Percentiles rank a stretch among this genome's conserved stretches.
Conservation (phyloP, 2,329 filamentous ascomycete genomes). For the Zymoseptoria tritici region DNA sequence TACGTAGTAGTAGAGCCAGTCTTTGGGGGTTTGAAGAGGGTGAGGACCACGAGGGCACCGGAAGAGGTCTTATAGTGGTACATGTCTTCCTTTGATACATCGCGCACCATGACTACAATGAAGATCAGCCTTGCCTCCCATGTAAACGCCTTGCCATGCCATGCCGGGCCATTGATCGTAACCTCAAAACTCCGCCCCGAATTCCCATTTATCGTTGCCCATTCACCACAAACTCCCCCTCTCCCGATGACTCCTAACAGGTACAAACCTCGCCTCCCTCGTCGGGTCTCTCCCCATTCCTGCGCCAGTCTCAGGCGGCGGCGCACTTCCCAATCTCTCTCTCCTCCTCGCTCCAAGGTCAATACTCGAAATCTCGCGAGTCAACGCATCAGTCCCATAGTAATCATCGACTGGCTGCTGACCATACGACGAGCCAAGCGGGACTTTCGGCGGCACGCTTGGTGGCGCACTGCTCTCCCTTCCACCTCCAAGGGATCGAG, state of each 20-base stretch:
- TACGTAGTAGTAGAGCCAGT: too few relatives aligned
- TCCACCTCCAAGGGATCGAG: slow-evolving; percentile 24
- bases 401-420: slow-evolving; percentile 17
- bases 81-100: neutral
- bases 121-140: neutral
- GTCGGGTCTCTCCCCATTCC: neutral
- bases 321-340: neutral
- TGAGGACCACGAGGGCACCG: too few relatives aligned
- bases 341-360: slow-evolving; percentile 33
- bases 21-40: too few relatives aligned
- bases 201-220: neutral
- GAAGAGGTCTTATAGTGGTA: neutral
- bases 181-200: neutral
- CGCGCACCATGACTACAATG: neutral
- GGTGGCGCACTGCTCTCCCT: slow-evolving; percentile 18
- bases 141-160: neutral
- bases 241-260: slow-evolving; percentile 28
- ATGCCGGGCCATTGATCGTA: neutral
- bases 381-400: slow-evolving; percentile 49
- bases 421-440: slow-evolving; percentile 2
- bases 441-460: slow-evolving; percentile 15
- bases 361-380: slow-evolving; percentile 59
- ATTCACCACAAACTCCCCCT: slow-evolving; percentile 23
- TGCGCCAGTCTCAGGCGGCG: neutral
- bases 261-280: slow-evolving; percentile 21